phyloP scores from a whole-genome alignment of 768 basidiomycete genomes.

The Sarcomyxa edulis region DNA sequence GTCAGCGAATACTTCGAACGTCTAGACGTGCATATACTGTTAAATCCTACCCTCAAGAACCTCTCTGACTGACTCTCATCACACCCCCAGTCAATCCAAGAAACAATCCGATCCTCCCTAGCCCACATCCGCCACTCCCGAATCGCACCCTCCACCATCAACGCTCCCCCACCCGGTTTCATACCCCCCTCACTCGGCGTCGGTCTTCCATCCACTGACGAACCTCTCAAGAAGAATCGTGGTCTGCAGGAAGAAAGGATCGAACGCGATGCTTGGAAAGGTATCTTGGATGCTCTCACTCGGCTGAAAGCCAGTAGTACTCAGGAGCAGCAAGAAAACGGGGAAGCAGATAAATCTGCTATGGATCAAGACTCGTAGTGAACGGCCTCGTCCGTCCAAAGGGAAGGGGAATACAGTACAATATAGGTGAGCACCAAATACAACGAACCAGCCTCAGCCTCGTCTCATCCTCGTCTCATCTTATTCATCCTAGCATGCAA shows the following conservation, averaged over 20 bases:
- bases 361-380: background rate
- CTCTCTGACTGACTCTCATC: conserved; percentile 6
- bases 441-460: too few relatives aligned
- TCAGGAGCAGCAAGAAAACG: conserved; percentile 11
- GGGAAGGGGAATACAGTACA: too few relatives aligned
- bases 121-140: conserved; percentile 79
- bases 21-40: conserved; percentile 52
- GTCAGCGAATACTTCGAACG: conserved; percentile 84
- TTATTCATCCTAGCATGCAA: too few relatives aligned
- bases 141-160: conserved; percentile 85
- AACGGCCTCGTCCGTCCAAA: too few relatives aligned
- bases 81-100: conserved; percentile 59
- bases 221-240: conserved; percentile 35
- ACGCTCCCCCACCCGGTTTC: conserved; percentile 67
- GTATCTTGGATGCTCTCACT: conserved; percentile 62
- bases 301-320: conserved; percentile 47
- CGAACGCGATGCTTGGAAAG: conserved; percentile 74
- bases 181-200: conserved; percentile 77
- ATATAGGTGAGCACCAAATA: too few relatives aligned
- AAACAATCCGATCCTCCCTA: conserved; percentile 68
- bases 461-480: too few relatives aligned
- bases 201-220: conserved; percentile 48
- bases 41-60: background rate
- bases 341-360: conserved; percentile 8
- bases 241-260: conserved; percentile 76